A percentile compares a stretch with the other conserved stretches of the same genome.
Conservation (phyloP, 495 filamentous ascomycete genomes). For the Penicillium soppii region DNA sequence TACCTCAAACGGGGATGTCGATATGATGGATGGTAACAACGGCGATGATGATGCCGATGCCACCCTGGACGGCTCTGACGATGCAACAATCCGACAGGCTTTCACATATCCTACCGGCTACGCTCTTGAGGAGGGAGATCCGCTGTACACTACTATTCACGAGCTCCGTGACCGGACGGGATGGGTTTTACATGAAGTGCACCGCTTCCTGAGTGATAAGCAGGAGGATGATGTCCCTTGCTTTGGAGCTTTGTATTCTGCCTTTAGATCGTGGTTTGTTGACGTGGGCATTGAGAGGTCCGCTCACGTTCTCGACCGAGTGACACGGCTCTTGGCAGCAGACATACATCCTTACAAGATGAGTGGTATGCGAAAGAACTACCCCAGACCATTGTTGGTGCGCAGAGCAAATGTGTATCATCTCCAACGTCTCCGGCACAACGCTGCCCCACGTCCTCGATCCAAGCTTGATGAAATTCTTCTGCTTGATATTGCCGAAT, state of each 20-base stretch:
- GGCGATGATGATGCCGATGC: slow-evolving; percentile 61
- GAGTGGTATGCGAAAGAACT: slow-evolving; percentile 86
- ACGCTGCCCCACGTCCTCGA: slow-evolving; percentile 79
- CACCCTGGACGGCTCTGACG: slow-evolving; percentile 67
- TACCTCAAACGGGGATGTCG: slow-evolving; percentile 33
- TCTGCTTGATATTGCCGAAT: slow-evolving; percentile 84
- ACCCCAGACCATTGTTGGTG: slow-evolving; percentile 84
- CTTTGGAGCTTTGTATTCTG: slow-evolving; percentile 87
- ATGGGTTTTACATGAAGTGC: slow-evolving; percentile 76
- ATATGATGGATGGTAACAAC: slow-evolving; percentile 37
- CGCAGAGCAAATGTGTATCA: slow-evolving; percentile 93
- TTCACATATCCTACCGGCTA: slow-evolving; percentile 89
- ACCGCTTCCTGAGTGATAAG: slow-evolving; percentile 75
- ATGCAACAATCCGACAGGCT: slow-evolving; percentile 75
- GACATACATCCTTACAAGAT: slow-evolving; percentile 93
- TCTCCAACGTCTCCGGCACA: slow-evolving; percentile 87
- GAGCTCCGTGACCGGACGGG: slow-evolving; percentile 75
- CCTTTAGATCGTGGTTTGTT: slow-evolving; percentile 94
- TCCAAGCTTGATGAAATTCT: slow-evolving; percentile 81
- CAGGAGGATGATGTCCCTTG: slow-evolving; percentile 96
- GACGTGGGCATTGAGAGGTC: slow-evolving; percentile 96
- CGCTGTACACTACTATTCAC: slow-evolving; percentile 73
- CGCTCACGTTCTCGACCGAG: slow-evolving; percentile 86
- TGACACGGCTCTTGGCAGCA: slow-evolving; percentile 74
- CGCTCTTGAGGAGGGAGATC: slow-evolving; percentile 61